phyloP scores from a whole-genome alignment of 768 basidiomycete species.

The Hypholoma sublateritium region DNA sequence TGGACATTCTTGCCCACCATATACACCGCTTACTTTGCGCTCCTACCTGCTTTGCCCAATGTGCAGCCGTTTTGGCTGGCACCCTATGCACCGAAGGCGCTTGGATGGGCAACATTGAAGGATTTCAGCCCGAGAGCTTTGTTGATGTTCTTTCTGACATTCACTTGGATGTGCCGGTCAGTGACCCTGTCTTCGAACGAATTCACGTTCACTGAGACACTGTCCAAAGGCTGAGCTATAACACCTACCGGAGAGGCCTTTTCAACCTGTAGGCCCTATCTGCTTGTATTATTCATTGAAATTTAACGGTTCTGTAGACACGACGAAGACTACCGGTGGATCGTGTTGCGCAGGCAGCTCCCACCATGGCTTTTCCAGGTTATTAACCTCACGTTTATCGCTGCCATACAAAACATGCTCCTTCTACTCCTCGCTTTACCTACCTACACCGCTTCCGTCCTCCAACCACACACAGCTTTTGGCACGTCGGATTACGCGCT shows the following conservation, averaged over 20 bases:
- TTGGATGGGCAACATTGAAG: slow-evolving; percentile 36
- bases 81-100: slow-evolving; percentile 56
- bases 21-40: slow-evolving; percentile 80
- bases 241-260: slow-evolving; percentile 82
- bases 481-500: slow-evolving; percentile 63
- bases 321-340: slow-evolving; percentile 95
- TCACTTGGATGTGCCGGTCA: slow-evolving; percentile 66
- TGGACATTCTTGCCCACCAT: slow-evolving; percentile 81
- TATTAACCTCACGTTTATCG: slow-evolving; percentile 64
- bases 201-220: slow-evolving; percentile 5
- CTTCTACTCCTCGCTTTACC: slow-evolving; percentile 73
- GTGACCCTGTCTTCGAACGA: slow-evolving; percentile 3
- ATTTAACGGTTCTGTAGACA: slow-evolving; percentile 36
- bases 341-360: slow-evolving; percentile 60
- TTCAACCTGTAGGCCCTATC: slow-evolving; percentile 57
- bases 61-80: slow-evolving; percentile 38
- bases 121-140: slow-evolving; percentile 71
- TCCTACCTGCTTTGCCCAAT: slow-evolving; percentile 62
- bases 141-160: slow-evolving; percentile 71
- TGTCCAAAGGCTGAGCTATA: slow-evolving; percentile 47
- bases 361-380: slow-evolving; percentile 45
- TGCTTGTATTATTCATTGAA: neutral
- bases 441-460: slow-evolving; percentile 49
- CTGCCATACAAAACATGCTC: slow-evolving; percentile 77
- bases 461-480: slow-evolving; percentile 54